phyloP scores from a whole-genome alignment of 2,329 filamentous ascomycete species.

The Fusarium setosum region DNA sequence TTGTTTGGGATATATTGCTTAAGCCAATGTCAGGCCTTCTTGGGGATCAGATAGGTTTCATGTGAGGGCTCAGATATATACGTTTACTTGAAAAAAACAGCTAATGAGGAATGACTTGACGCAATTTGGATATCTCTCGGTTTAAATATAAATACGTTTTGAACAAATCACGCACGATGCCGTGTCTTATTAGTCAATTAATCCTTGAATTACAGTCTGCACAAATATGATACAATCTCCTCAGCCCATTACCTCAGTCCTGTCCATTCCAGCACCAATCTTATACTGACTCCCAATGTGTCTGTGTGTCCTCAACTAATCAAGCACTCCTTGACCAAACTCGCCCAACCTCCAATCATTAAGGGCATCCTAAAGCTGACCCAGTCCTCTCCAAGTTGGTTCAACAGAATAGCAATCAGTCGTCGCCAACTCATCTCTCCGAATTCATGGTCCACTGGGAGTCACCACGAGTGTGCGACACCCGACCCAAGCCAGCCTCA shows the following conservation, averaged over 20 bases:
- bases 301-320: no score
- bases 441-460: conserved; percentile 16
- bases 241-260: not conserved
- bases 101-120: conserved; percentile 32
- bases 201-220: not conserved
- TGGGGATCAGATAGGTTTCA: not conserved
- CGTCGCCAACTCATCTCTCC: not conserved
- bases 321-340: no score
- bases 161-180: not conserved
- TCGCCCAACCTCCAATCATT: not conserved
- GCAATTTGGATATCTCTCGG: conserved; percentile 1
- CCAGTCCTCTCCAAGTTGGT: not conserved
- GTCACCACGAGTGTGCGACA: conserved; percentile 5
- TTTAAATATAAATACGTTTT: not conserved
- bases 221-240: not conserved
- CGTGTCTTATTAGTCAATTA: not conserved
- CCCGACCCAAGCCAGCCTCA: conserved; percentile 27
- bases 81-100: conserved; percentile 3
- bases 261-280: not conserved
- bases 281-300: not conserved
- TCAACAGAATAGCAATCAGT: not conserved
- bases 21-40: not conserved
- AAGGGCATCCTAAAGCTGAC: not conserved
- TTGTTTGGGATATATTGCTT: not conserved
- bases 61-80: not conserved